Base-by-base conservation (phyloP, 495 filamentous ascomycete genomes). In the Melanomma pulvis-pyrius region DNA sequence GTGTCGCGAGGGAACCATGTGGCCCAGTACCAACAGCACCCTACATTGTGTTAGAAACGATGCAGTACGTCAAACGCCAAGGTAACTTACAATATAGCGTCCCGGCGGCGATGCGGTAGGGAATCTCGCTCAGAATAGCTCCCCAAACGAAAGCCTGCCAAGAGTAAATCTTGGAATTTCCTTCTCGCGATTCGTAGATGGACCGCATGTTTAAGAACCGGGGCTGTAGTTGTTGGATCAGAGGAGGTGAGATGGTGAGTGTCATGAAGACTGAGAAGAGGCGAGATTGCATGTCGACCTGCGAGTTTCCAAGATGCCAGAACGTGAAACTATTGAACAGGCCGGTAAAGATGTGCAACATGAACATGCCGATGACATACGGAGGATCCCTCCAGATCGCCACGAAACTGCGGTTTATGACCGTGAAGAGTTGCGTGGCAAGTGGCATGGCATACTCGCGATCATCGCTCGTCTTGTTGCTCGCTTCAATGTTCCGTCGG, bases 211-310 rank as follows among this genome's bases (percentile, higher is more conserved):
- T 74, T 47, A 92, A 77, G 69, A 89, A 93, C 22, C 86, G 83
- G 0, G 90, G 90, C 78, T 91, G 88, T 25, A 74, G 48, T 48
- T 89, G 88, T 62, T 90, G 84, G 6, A 87, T 85, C 0, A 90
- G 74, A 0, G 84, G 82, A 0, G 84, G 84, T 1, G 79, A 82
- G 54, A 88, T 86, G 21, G 87, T 89, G 15, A 89, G 79, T 12
- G 84, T 83, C 85, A 91, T 87, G 75, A 92, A 92, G 57, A 90
- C 79, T 30, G 87, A 85, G 74, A 91, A 92, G 0, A 91, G 76
- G 24, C 83, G 78, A 9, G 82, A 84, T 67, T 88, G 84, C 82
- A 87, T 85, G 73, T 87, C 88, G 34, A 85, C 82, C 28, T 80
- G 79, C 13, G 81, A 82, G 53, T 82, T 74, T 1, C 83, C 81